phyloP scores from a whole-genome alignment of 805 yeast genomes.

The Lipomyces orientalis region DNA sequence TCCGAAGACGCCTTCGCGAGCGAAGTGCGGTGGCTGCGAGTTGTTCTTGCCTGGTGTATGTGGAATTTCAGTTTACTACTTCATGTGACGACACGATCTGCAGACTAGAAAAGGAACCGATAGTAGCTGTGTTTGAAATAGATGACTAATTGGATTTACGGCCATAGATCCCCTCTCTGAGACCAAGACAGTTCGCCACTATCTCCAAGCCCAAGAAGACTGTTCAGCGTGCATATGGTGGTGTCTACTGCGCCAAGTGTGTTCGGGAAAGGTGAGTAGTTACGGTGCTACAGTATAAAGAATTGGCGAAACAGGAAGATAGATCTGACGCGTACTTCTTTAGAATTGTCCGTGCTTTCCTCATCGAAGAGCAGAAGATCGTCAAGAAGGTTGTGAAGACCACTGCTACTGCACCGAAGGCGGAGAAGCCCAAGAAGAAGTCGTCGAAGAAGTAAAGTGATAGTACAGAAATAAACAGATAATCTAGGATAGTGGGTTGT shows the following conservation, averaged over 20 bases:
- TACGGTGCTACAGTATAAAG: background rate
- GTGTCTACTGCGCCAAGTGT: constrained; percentile 95
- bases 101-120: background rate
- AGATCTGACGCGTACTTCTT: no score
- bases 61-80: background rate
- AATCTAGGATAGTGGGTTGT: background rate
- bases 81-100: background rate
- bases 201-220: constrained; percentile 96
- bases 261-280: constrained; percentile 72
- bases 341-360: constrained; percentile 98
- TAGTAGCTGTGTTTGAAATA: background rate
- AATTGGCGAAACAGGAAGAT: background rate
- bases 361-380: constrained; percentile 99
- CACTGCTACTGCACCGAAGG: constrained; percentile 83
- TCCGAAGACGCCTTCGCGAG: constrained; percentile 68
- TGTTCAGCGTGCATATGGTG: constrained; percentile 99
- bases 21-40: constrained; percentile 72
- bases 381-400: constrained; percentile 99
- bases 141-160: background rate
- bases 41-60: constrained; percentile 71
- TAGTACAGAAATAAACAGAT: background rate
- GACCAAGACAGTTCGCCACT: constrained; percentile 98
- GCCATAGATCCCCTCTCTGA: constrained; percentile 70
- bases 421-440: constrained; percentile 50
- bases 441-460: constrained; percentile 28